Evolutionary conservation across 441 rosid genomes (phyloP), one percentile per base, ranked within the genome.

Genomic region (Gossypium trilobum): DNA sequence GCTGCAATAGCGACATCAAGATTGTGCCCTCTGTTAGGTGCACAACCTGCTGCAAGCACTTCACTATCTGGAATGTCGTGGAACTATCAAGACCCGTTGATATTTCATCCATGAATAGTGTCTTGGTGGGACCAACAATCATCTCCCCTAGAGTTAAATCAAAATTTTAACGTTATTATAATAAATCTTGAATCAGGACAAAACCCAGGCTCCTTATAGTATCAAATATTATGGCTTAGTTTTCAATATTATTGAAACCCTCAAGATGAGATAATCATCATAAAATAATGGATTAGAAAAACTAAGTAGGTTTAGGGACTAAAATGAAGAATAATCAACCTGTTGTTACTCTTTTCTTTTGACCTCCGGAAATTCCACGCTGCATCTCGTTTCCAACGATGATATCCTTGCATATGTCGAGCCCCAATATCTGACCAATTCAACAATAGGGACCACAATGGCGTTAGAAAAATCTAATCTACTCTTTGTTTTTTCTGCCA

Each of bases 51-150:
- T 92, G 97, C 77, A 91, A 22, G 58, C 97, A 95, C 73, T 87
- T 95, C 54, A 95, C 96, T 13, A 95, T 92, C 59, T 92, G 97
- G 73, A 31, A 92, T 36, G 99, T 88, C 0, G 99, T 90, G 61
- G 96, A 95, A 64, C 97, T 95, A 74, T 95, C 99, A n/a, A 95
- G 84, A 6, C 97, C 99, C 0, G 97, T 95, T 14, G 99, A 95
- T 82, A 95, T 95, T 74, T 92, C 99, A 73, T 94, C 99, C 99
- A 94, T 92, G 76, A 85, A 91, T 36, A 94, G 54, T 4, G 94
- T 85, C 82, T 95, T 95, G 9, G 95, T 86, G 1, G 99, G 99
- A 0, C 99, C 97, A 14, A 95, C 99, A 14, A 92, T 83, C 96
- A 95, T 91, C 83, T 95, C 99, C 0, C 99, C 99, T 90, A 77